Base-by-base conservation (phyloP, 495 filamentous ascomycete species). In the Podospora sp. region DNA sequence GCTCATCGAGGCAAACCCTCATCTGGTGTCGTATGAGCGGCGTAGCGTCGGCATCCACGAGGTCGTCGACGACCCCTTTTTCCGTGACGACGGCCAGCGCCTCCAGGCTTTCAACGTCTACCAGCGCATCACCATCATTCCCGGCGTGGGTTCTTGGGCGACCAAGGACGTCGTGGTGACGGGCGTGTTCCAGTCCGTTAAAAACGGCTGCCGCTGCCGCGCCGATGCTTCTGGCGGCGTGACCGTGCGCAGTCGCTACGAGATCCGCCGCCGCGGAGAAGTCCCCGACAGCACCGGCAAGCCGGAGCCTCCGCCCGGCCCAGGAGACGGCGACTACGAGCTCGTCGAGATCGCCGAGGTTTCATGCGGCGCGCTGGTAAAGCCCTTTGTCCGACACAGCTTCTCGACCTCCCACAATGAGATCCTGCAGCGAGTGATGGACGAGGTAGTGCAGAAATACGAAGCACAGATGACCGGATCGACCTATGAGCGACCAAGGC, bases 121-220 rank as follows among this genome's bases (percentile, higher is more conserved):
- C 68, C 78, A 81, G 60, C 73, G 71, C 55, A 73, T 81, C 50
- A 75, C 77, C 65, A 70, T 79, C 62, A 71, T 80, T n/a, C 77
- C 78, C 0, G 76, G 76, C 63, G 60, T 77, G 12, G 75, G 73
- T 7, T 60, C 72, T 4, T 66, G 73, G 62, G 71, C 71, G 0
- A 72, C 58, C 21, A 79, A 74, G 66, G 65, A 72, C 24, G 69
- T 80, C 3, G 18, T 49, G 22, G 72, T 78, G 49, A 74, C 76
- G 0, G 77, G 74, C 64, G 61, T 77, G 11, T 77, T 78, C 63
- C 76, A 78, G 67, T 70, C 63, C 66, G 71, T 77, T 22, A 65
- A 71, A 16, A 60, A 73, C 24, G 77, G 77, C 51, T 74, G 74
- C 18, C 68, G 76, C 29, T 75, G 72, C 33, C 69, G 75, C 52